Evolutionary conservation across 2,329 filamentous ascomycete genomes (phyloP).

Genomic region (Exophiala oligosperma): DNA sequence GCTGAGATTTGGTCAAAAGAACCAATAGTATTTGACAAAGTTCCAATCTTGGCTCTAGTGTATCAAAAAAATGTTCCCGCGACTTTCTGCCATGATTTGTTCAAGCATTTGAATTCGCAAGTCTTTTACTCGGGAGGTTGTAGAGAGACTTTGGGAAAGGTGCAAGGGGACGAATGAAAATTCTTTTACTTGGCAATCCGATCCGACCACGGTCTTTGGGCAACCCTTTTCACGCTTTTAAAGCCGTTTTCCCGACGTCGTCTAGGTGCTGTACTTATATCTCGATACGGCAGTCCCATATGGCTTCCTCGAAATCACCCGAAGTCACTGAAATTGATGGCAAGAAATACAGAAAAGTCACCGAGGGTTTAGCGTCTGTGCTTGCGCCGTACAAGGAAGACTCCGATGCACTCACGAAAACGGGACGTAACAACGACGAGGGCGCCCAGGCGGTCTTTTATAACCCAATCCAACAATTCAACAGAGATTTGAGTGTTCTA

Average conservation of each 20-base stretch:
- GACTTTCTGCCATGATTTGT: not conserved
- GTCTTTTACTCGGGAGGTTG: not conserved
- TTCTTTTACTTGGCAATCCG: not conserved
- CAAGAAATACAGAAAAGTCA: constrained; percentile 60
- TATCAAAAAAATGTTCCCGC: constrained; percentile 1
- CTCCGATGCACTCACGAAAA: constrained; percentile 34
- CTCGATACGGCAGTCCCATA: not conserved
- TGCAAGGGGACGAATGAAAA: not conserved
- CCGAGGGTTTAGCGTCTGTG: constrained; percentile 68
- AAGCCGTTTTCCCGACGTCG: not conserved
- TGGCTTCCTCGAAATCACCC: constrained; percentile 5
- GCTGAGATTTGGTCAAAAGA: not conserved
- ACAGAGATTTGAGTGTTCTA: constrained; percentile 89
- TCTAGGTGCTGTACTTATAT: not conserved
- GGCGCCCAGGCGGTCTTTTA: constrained; percentile 84
- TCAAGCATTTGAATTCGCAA: no score
- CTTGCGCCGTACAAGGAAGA: constrained; percentile 58
- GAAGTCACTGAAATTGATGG: constrained; percentile 44
- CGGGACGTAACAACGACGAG: constrained; percentile 56
- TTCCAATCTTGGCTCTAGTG: not conserved
- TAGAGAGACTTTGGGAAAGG: not conserved
- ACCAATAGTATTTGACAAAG: no score
- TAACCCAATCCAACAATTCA: constrained; percentile 99
- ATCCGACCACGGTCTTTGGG: not conserved
- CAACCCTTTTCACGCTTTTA: not conserved